phyloP scores from a whole-genome alignment of 2,329 filamentous ascomycete genomes.

The Lasiodiplodia theobromae region DNA sequence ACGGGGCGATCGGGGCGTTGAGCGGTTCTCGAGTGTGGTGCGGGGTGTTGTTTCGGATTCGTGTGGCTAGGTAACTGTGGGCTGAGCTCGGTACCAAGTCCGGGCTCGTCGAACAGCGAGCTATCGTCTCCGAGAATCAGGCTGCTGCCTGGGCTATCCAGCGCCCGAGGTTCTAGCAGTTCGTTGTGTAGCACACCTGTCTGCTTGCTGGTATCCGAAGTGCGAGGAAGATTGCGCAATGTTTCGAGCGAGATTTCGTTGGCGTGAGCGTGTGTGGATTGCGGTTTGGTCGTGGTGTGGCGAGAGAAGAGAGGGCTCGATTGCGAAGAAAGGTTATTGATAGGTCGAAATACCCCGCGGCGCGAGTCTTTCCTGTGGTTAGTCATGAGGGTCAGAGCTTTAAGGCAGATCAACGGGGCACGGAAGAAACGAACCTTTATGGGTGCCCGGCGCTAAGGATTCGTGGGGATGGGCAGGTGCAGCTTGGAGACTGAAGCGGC shows the following conservation, averaged over 20 bases:
- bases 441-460: slow-evolving; percentile 22
- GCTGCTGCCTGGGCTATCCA: slow-evolving; percentile 30
- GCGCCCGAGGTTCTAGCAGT: neutral
- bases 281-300: neutral
- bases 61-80: neutral
- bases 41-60: neutral
- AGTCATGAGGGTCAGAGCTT: slow-evolving; percentile 16
- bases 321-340: slow-evolving; percentile 44
- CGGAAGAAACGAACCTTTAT: slow-evolving; percentile 10
- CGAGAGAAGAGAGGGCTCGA: slow-evolving; percentile 41
- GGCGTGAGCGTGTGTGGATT: neutral
- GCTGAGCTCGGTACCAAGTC: neutral
- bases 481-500: slow-evolving; percentile 8
- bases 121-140: slow-evolving; percentile 35
- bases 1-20: neutral
- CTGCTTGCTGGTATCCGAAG: neutral
- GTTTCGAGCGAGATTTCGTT: neutral
- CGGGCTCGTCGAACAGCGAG: slow-evolving; percentile 44
- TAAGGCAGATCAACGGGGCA: neutral
- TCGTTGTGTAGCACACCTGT: neutral
- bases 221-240: no score
- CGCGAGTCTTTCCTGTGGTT: slow-evolving; percentile 31
- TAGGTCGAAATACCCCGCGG: slow-evolving; percentile 42
- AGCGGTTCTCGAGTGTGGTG: neutral
- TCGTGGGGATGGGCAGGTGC: neutral